Evolutionary conservation across 23 red algal genomes (phyloP), one percentile per base, ranked within the genome.

Genomic region (Gracilariopsis chorda): DNA sequence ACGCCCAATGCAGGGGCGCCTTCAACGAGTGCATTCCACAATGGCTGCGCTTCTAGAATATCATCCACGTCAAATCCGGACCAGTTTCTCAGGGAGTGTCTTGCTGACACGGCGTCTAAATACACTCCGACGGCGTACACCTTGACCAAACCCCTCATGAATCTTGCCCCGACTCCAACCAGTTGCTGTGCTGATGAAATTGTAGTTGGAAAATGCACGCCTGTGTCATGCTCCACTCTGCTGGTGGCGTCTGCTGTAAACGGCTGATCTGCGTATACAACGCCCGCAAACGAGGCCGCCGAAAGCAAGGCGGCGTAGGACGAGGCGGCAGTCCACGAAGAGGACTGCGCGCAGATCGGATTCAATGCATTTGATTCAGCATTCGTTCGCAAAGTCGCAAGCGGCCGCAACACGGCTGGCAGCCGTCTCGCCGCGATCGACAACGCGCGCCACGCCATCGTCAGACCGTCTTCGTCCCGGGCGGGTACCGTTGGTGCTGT

Each of bases 91-190:
- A 77, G 39, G 20, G 35, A 51, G 0, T 19, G 27, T 2, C n/a
- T 0, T 51, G 58, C n/a, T 3, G 4, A n/a, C 19, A 6, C 0
- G 1, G 48, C 20, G 48, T 98, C 91, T 5, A 81, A 75, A 51
- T 98, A 98, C 53, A 98, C 57, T 28, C 91, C 95, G 0, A 94
- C 63, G 19, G 90, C 64, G 79, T 98, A 98, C 46, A 98, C 95
- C 77, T 85, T 80, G 13, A 94, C 95, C n/a, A 93, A 28, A 10
- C 80, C 80, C 24, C 80, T 49, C 95, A 98, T 98, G 62, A 80
- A 41, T 10, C 95, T 74, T 32, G 65, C 65, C 39, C 91, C 90
- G 21, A 84, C 70, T 34, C 95, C 95, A 1, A 81, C 35, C 57
- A 90, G 80, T 14, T 30, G 19, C 37, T 32, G 45, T 20, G 46